Conservation (phyloP, 192 early-diverging fungal genomes). For the Coemansia sp. region DNA sequence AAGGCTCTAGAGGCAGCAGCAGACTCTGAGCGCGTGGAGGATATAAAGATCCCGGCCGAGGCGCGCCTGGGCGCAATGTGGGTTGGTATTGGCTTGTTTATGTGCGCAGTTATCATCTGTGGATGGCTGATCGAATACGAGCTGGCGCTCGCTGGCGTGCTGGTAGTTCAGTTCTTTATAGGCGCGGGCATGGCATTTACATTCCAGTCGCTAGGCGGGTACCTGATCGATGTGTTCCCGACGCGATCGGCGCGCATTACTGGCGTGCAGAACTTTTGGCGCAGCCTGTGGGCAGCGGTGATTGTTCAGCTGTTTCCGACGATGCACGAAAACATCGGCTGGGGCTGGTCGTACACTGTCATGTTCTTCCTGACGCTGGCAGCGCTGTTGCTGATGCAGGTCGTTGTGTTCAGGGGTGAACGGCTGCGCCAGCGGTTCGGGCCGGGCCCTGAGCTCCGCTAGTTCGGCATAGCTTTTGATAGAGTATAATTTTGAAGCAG, state of each 20-base stretch:
- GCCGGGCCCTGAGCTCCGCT: constrained; percentile 1
- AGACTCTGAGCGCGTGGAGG: neutral
- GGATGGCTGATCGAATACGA: constrained; percentile 47
- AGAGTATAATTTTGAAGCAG: neutral
- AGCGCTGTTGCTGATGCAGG: constrained; percentile 24
- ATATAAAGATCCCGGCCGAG: constrained; percentile 22
- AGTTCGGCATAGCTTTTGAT: neutral
- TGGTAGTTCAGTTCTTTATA: constrained; percentile 39
- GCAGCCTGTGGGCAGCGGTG: constrained; percentile 44
- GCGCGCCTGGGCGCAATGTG: constrained; percentile 37
- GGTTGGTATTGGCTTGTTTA: constrained; percentile 36
- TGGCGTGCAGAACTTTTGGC: constrained; percentile 51
- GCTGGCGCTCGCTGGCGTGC: constrained; percentile 29
- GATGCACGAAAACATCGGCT: constrained; percentile 43
- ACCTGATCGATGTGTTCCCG: constrained; percentile 54
- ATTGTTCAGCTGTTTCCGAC: constrained; percentile 46
- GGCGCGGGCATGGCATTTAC: constrained; percentile 47
- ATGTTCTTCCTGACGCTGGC: constrained; percentile 34
- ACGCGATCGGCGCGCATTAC: constrained; percentile 44
- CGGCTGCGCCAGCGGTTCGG: constrained; percentile 29
- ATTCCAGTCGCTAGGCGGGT: constrained; percentile 42
- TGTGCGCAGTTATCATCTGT: constrained; percentile 14
- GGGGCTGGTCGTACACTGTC: constrained; percentile 47
- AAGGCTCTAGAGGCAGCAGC: neutral
- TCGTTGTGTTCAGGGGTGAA: constrained; percentile 31